Percentiles rank a stretch among this genome's conserved stretches.
These are phyloP conservation scores for Amphirosellinia nigrospora DNA, from an alignment of 495 filamentous ascomycete species.

Conservation along the genomic window DNA sequence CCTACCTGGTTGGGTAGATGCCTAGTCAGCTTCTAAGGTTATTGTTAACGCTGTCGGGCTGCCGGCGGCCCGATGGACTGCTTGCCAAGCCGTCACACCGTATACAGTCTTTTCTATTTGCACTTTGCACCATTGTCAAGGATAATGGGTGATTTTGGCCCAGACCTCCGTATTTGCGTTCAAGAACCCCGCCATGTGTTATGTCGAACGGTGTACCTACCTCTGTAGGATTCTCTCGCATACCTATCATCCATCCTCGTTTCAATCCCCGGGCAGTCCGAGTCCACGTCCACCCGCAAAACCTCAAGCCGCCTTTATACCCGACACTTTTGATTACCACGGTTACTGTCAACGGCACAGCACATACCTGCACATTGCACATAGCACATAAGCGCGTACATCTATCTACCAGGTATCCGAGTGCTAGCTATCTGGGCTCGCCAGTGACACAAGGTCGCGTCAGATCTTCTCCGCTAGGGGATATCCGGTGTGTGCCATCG, in stretches of 20 bases:
- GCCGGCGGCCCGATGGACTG: too few species aligned
- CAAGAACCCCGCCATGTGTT: not conserved
- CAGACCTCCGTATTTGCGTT: too few species aligned
- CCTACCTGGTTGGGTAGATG: too few species aligned
- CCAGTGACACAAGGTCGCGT: conserved; percentile 21
- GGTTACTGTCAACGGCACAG: too few species aligned
- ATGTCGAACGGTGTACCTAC: conserved; percentile 3
- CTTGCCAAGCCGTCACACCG: too few species aligned
- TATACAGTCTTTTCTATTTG: too few species aligned
- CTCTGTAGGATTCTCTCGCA: conserved; percentile 19
- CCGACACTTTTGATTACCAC: not conserved
- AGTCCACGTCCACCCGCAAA: conserved; percentile 16
- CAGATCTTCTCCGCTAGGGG: conserved; percentile 25
- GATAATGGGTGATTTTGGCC: too few species aligned
- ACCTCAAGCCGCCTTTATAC: conserved; percentile 8
- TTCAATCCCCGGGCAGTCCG: too few species aligned
- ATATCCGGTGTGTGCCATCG: conserved; percentile 18
- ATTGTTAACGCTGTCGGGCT: too few species aligned
- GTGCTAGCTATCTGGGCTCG: conserved; percentile 18
- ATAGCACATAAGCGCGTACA: too few species aligned
- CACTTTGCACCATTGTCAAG: too few species aligned
- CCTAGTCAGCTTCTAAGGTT: too few species aligned
- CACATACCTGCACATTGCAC: not conserved
- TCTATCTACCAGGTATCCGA: conserved; percentile 14
- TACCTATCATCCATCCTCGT: conserved; percentile 9